Percentiles rank a stretch among this genome's conserved stretches.
Conservation (phyloP, 2,329 filamentous ascomycete genomes). For the Colletotrichum sansevieriae region DNA sequence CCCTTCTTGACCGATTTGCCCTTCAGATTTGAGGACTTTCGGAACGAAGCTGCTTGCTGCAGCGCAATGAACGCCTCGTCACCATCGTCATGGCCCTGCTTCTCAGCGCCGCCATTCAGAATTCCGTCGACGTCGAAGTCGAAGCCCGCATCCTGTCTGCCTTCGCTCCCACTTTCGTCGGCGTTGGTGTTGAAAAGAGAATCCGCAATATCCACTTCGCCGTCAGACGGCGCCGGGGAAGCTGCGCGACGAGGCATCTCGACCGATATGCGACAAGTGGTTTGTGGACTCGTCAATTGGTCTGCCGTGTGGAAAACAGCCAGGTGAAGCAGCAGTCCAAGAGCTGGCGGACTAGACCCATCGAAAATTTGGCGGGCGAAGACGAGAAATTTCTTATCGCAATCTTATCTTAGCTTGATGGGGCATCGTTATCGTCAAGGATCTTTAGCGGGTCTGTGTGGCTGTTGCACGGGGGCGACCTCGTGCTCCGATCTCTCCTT, state of each 20-base stretch:
- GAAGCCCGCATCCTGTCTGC: conserved; percentile 54
- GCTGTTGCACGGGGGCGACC: conserved; percentile 25
- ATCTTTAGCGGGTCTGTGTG: conserved; percentile 23
- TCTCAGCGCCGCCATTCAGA: conserved; percentile 68
- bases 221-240: conserved; percentile 89
- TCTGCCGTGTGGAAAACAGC: conserved; percentile 5
- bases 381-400: conserved; percentile 43
- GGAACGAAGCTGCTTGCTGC: conserved; percentile 87
- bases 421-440: conserved; percentile 15
- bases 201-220: conserved; percentile 89
- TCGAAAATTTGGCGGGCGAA: conserved; percentile 39
- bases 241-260: conserved; percentile 78
- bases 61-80: conserved; percentile 94
- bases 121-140: conserved; percentile 73
- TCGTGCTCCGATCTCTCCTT: conserved; percentile 13
- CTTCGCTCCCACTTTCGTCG: conserved; percentile 57
- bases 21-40: conserved; percentile 85
- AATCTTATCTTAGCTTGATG: conserved; percentile 40
- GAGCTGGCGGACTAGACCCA: conserved; percentile 24
- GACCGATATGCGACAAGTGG: conserved; percentile 4
- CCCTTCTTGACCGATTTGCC: conserved; percentile 92
- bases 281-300: conserved; percentile 2
- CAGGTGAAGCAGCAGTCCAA: conserved; percentile 26
- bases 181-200: conserved; percentile 74
- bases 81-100: conserved; percentile 70